Conservation (phyloP, 805 yeast species). For the Wickerhamiella qilinensis region DNA sequence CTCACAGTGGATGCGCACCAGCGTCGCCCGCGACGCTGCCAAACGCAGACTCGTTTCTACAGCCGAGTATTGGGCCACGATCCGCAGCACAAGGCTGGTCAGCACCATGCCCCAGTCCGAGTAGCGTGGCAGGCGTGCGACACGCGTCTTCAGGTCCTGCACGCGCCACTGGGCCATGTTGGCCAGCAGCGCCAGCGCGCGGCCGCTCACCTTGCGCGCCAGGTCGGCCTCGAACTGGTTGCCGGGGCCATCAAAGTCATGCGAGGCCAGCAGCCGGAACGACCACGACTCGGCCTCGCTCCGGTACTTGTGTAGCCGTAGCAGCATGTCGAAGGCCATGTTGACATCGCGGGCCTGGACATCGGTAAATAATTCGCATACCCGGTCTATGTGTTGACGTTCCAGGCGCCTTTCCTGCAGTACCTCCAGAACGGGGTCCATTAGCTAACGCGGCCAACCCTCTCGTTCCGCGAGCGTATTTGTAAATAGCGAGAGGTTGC, state of each 20-base stretch:
- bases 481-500: no score
- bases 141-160: conserved; percentile 15
- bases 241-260: conserved; percentile 15
- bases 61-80: conserved; percentile 12
- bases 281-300: conserved; percentile 19
- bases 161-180: conserved; percentile 18
- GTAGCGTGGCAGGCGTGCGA: conserved; percentile 10
- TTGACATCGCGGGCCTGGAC: conserved; percentile 6
- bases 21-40: conserved; percentile 18
- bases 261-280: conserved; percentile 14
- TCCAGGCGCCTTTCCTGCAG: conserved; percentile 5
- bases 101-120: conserved; percentile 19
- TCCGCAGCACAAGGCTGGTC: conserved; percentile 18
- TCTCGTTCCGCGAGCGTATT: no score
- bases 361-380: conserved; percentile 6
- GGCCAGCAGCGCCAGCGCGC: conserved; percentile 13
- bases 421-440: conserved; percentile 8
- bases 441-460: conserved; percentile 1
- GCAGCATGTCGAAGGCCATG: conserved; percentile 5
- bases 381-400: conserved; percentile 7
- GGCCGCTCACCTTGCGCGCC: conserved; percentile 14
- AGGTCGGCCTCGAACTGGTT: conserved; percentile 16
- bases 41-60: conserved; percentile 17
- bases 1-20: conserved; percentile 20
- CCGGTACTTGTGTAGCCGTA: conserved; percentile 8